Percentiles rank a stretch among this genome's conserved stretches.
Conservation (phyloP, 306 rosid species). For the Prunus salicina region DNA sequence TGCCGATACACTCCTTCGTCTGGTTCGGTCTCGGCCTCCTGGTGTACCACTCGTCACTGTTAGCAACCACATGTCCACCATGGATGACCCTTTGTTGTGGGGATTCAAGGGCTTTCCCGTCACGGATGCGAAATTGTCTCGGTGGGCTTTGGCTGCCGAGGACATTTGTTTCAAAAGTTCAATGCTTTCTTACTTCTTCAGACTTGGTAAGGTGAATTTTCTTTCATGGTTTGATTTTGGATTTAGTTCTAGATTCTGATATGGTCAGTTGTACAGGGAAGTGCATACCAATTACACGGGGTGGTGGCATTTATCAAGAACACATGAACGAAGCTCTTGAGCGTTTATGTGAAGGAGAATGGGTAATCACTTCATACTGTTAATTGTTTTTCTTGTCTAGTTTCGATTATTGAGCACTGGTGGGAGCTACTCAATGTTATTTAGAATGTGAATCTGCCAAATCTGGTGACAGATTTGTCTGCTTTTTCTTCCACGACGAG, state of each 20-base stretch:
- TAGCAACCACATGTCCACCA: conserved; percentile 96
- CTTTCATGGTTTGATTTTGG: background rate
- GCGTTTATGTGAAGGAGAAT: conserved; percentile 64
- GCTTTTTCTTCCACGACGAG: background rate
- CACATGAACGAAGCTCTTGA: conserved; percentile 89
- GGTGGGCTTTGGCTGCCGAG: conserved; percentile 89
- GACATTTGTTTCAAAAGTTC: conserved; percentile 77
- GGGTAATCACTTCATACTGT: conserved; percentile 48
- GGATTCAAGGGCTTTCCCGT: conserved; percentile 78
- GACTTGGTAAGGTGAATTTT: conserved; percentile 46
- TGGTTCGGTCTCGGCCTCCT: conserved; percentile 62
- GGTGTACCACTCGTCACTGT: conserved; percentile 87
- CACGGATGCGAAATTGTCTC: conserved; percentile 39
- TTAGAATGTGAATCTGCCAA: background rate
- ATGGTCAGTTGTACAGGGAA: conserved; percentile 52
- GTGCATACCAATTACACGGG: conserved; percentile 92
- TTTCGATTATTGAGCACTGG: background rate
- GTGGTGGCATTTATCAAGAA: conserved; percentile 87
- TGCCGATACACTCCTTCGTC: conserved; percentile 65
- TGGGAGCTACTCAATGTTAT: background rate
- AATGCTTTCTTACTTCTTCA: conserved; percentile 57
- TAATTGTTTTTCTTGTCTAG: background rate
- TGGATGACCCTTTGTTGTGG: conserved; percentile 92
- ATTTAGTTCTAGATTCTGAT: conserved; percentile 8
- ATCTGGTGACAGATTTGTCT: background rate